phyloP scores from a whole-genome alignment of 192 early-diverging fungal genomes.

The Umbelopsis vinacea region DNA sequence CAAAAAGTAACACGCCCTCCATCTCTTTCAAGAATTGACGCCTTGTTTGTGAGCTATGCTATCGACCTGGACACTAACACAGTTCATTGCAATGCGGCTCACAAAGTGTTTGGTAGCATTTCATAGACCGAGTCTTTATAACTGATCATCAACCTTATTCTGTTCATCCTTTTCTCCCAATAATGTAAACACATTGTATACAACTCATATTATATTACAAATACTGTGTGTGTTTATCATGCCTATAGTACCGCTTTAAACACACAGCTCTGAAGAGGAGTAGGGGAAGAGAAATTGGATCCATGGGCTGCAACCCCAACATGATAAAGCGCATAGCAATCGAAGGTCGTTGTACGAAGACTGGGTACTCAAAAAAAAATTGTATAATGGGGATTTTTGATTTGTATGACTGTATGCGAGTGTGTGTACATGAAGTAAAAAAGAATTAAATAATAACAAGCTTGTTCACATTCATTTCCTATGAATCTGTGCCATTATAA shows the following conservation, averaged over 20 bases:
- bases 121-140: conserved; percentile 27
- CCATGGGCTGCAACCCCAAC: no score
- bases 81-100: conserved; percentile 53
- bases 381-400: not conserved
- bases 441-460: conserved; percentile 13
- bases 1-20: not conserved
- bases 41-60: conserved; percentile 80
- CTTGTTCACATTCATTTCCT: not conserved
- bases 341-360: no score
- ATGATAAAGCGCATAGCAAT: no score
- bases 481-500: conserved; percentile 16
- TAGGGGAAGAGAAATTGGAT: no score
- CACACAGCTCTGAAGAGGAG: no score
- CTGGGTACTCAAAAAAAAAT: no score
- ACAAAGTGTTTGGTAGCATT: conserved; percentile 52
- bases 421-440: conserved; percentile 17
- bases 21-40: conserved; percentile 62
- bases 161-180: not conserved
- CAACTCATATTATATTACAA: not conserved
- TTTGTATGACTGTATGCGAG: conserved; percentile 10
- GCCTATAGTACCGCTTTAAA: no score
- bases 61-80: conserved; percentile 75
- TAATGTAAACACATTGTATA: not conserved
- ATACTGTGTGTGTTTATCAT: no score
- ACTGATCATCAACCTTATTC: not conserved